Percentiles rank a stretch among this genome's conserved stretches.
phyloP scores from a whole-genome alignment of 2,329 filamentous ascomycete genomes.

The Alternaria brassicicola region DNA sequence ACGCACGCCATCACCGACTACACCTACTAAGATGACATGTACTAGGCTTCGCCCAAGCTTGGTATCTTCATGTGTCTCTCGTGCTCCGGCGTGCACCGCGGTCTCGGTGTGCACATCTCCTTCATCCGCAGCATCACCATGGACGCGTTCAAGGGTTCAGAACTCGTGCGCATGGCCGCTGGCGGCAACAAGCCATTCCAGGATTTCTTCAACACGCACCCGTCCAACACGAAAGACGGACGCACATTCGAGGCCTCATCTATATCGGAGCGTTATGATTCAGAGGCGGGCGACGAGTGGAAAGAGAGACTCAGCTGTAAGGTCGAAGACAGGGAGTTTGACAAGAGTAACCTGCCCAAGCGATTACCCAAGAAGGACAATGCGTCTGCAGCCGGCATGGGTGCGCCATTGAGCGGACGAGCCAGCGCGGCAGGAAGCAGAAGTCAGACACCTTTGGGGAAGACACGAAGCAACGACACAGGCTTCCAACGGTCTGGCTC shows the following conservation, averaged over 20 bases:
- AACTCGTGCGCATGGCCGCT: slow-evolving; percentile 91
- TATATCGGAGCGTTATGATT: slow-evolving; percentile 88
- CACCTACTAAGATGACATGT: slow-evolving; percentile 24
- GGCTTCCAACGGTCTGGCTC: slow-evolving; percentile 44
- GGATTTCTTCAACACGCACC: slow-evolving; percentile 75
- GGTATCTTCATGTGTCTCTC: slow-evolving; percentile 98
- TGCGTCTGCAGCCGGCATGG: slow-evolving; percentile 27
- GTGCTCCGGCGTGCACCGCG: slow-evolving; percentile 92
- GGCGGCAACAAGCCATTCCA: slow-evolving; percentile 91
- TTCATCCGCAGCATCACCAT: slow-evolving; percentile 98
- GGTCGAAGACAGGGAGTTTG: slow-evolving; percentile 86
- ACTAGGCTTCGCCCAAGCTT: slow-evolving; percentile 83
- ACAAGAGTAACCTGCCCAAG: slow-evolving; percentile 68
- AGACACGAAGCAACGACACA: slow-evolving; percentile 42
- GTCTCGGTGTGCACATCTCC: slow-evolving; percentile 95
- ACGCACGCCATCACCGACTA: slow-evolving; percentile 9
- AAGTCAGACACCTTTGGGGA: slow-evolving; percentile 48
- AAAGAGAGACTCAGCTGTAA: slow-evolving; percentile 88
- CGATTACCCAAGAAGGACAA: slow-evolving; percentile 44
- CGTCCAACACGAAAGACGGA: slow-evolving; percentile 53
- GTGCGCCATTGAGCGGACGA: slow-evolving; percentile 41
- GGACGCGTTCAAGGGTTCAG: slow-evolving; percentile 94
- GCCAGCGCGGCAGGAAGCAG: slow-evolving; percentile 46
- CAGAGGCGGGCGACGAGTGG: slow-evolving; percentile 91
- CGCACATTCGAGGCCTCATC: slow-evolving; percentile 81